Percentiles rank a stretch among this genome's conserved stretches.
Evolutionary conservation across 2,329 filamentous ascomycete species (phyloP).

Genomic region (Cercospora canescens): DNA sequence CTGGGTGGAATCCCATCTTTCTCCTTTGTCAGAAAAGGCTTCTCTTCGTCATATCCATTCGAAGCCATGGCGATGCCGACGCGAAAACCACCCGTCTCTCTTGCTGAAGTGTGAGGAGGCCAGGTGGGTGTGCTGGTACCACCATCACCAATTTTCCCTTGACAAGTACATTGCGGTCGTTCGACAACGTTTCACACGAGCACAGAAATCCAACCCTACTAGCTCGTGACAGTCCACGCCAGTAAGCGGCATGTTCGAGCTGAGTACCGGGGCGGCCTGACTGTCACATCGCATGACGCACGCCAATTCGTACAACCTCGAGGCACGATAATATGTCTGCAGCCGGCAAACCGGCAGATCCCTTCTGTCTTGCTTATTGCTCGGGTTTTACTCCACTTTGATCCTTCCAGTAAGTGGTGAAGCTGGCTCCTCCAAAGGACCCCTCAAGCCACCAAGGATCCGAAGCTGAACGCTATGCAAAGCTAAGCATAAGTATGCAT

Average conservation of each 20-base stretch:
- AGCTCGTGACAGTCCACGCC: not conserved
- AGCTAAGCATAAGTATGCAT: constrained; percentile 1
- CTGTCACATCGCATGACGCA: not conserved
- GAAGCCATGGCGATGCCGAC: not conserved
- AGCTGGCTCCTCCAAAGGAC: not conserved
- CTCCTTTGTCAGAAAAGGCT: constrained; percentile 5
- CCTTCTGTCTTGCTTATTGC: not conserved
- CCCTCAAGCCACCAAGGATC: not conserved
- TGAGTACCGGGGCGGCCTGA: not conserved
- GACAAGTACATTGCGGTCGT: not conserved
- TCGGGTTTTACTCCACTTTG: not conserved
- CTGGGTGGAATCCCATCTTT: not conserved
- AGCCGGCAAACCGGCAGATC: not conserved
- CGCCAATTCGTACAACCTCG: not conserved
- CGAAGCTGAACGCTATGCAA: not conserved
- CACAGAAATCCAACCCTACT: not conserved
- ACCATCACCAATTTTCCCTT: not conserved
- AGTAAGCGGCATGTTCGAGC: not conserved
- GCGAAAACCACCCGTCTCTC: not conserved
- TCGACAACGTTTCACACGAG: not conserved
- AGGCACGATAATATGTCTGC: not conserved
- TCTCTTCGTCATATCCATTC: constrained; percentile 14
- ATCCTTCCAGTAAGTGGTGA: not conserved
- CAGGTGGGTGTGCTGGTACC: not conserved
- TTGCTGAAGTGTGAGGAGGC: not conserved